A percentile compares a stretch with the other conserved stretches of the same genome.
Conservation (phyloP, 2,329 filamentous ascomycete species). For the Furcasterigmium furcatum region DNA sequence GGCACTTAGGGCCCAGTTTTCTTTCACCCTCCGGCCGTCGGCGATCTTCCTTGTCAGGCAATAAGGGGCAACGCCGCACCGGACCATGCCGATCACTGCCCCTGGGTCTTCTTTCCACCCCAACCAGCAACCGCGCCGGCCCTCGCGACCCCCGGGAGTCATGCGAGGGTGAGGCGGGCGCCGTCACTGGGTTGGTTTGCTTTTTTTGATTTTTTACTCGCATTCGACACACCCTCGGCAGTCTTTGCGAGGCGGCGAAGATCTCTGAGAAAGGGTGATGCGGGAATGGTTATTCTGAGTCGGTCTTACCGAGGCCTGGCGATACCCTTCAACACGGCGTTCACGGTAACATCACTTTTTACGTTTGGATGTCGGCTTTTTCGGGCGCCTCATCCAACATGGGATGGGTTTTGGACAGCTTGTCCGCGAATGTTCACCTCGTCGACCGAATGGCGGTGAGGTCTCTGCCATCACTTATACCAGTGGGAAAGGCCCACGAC, state of each 20-base stretch:
- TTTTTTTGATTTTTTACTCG: conserved; percentile 2
- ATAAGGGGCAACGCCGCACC: not conserved
- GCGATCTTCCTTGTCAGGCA: not conserved
- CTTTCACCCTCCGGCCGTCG: not conserved
- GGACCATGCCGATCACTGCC: not conserved
- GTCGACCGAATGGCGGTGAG: no score
- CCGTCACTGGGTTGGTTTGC: conserved; percentile 4
- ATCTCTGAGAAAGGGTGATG: conserved; percentile 3
- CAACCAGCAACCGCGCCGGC: not conserved
- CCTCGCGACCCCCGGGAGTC: conserved; percentile 2
- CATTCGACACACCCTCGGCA: not conserved
- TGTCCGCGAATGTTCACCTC: no score
- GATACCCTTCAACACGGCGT: conserved; percentile 14
- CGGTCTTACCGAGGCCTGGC: conserved; percentile 10
- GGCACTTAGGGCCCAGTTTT: not conserved
- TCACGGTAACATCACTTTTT: not conserved
- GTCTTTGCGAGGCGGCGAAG: not conserved
- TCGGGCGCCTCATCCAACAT: no score
- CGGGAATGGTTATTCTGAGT: conserved; percentile 6
- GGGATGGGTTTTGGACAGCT: no score
- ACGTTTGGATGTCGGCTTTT: not conserved
- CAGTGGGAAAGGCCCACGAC: no score
- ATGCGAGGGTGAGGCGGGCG: not conserved
- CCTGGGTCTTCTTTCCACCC: not conserved
- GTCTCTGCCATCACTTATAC: no score